Percentiles rank a stretch among this genome's conserved stretches.
Evolutionary conservation across 2,329 filamentous ascomycete genomes (phyloP).

Genomic region (Aspergillus tubingensis): DNA sequence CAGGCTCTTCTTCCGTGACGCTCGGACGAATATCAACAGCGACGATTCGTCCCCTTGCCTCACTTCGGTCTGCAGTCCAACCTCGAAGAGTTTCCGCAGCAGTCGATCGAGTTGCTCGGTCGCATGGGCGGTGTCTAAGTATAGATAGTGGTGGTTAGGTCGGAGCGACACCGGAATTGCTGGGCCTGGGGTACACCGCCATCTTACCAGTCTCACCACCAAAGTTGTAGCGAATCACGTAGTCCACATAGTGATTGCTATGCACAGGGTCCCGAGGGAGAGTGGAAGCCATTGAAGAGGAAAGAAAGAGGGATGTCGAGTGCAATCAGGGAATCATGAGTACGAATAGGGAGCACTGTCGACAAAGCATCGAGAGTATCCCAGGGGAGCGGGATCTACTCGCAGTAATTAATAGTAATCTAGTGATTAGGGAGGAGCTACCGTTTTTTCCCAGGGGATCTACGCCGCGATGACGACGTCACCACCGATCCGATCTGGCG

Average conservation of each 20-base stretch:
- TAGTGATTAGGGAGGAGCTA: neutral
- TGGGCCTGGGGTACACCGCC: neutral
- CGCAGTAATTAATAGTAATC: neutral
- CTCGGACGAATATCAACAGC: conserved; percentile 80
- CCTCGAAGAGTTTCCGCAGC: conserved; percentile 70
- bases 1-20: conserved; percentile 71
- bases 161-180: neutral
- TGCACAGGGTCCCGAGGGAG: conserved; percentile 33
- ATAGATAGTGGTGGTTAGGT: conserved; percentile 8
- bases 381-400: neutral
- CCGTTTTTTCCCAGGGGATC: neutral
- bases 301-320: neutral
- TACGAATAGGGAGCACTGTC: neutral
- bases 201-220: conserved; percentile 64
- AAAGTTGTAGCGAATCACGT: conserved; percentile 80
- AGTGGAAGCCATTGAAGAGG: conserved; percentile 31
- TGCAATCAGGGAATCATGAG: neutral
- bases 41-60: conserved; percentile 75
- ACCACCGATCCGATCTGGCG: neutral
- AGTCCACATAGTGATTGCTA: conserved; percentile 75
- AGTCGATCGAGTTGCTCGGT: conserved; percentile 77
- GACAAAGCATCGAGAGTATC: neutral
- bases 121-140: conserved; percentile 66
- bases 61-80: conserved; percentile 84
- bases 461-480: conserved; percentile 9